A percentile compares a stretch with the other conserved stretches of the same genome.
Evolutionary conservation across 83 land plant genomes (phyloP).

Genomic region (Diphasiastrum complanatum): DNA sequence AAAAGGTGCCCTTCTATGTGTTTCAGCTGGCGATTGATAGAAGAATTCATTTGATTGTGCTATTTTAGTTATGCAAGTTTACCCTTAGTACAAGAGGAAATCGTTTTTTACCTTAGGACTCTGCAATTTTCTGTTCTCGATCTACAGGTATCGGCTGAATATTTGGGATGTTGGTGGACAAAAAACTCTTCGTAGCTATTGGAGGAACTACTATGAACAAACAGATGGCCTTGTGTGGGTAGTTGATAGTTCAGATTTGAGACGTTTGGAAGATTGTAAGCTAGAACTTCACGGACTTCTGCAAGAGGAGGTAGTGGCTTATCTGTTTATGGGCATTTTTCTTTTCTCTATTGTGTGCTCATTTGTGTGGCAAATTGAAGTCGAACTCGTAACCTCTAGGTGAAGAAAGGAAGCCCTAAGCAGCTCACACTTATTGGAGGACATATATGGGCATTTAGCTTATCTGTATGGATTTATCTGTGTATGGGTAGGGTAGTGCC

Average conservation of each 20-base stretch:
- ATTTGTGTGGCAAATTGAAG: neutral
- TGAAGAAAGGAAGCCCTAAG: too few relatives aligned
- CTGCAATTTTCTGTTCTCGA: neutral
- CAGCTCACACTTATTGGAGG: too few relatives aligned
- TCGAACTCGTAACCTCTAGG: too few relatives aligned
- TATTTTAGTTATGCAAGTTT: constrained; percentile 13
- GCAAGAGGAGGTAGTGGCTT: constrained; percentile 70
- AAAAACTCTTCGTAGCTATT: constrained; percentile 82
- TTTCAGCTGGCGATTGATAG: neutral
- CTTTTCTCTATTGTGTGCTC: neutral
- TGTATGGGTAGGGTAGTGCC: neutral
- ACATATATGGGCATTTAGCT: too few relatives aligned
- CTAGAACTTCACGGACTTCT: constrained; percentile 79
- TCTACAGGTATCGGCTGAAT: constrained; percentile 58
- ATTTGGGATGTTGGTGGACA: constrained; percentile 99
- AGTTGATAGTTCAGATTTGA: constrained; percentile 88
- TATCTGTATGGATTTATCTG: too few relatives aligned
- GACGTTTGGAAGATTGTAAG: constrained; percentile 83
- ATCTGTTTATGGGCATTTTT: neutral
- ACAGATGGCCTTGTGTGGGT: constrained; percentile 98
- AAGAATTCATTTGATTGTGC: neutral
- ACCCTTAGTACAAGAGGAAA: neutral
- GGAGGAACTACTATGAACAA: constrained; percentile 97
- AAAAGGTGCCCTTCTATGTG: constrained; percentile 45
- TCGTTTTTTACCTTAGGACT: neutral